phyloP scores from a whole-genome alignment of 1,284 basidiomycete species.

The Meripilus lineatus region DNA sequence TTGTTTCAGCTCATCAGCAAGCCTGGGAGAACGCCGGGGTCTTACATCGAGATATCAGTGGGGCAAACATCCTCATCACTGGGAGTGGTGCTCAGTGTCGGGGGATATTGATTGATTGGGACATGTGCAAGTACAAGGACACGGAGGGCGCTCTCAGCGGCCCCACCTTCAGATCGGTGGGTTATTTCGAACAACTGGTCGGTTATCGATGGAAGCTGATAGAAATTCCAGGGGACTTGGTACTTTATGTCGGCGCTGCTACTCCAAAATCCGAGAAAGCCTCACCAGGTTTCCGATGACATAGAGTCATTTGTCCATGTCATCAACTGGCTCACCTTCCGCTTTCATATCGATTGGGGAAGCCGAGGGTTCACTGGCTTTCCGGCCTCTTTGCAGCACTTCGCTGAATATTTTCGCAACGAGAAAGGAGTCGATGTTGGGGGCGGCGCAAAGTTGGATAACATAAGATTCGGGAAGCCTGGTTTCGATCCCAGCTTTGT shows the following conservation, averaged over 20 bases:
- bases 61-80: not conserved
- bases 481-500: not conserved
- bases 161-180: no score
- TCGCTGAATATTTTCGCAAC: not conserved
- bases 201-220: not conserved
- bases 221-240: slow-evolving; percentile 3
- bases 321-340: slow-evolving; percentile 1
- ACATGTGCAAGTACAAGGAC: no score
- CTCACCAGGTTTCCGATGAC: slow-evolving; percentile 3
- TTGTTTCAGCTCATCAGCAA: no score
- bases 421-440: not conserved
- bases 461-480: not conserved
- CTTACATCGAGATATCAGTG: no score
- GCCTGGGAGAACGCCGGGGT: no score
- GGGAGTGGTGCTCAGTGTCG: not conserved
- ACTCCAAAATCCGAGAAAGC: slow-evolving; percentile 2
- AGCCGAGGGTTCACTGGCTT: not conserved
- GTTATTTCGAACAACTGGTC: not conserved
- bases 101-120: no score
- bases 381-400: not conserved
- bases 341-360: not conserved
- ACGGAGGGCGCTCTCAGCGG: no score
- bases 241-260: slow-evolving; percentile 1
- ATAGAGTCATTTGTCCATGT: slow-evolving; percentile 6
- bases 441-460: not conserved